These are phyloP conservation scores for Phylloporus rhodoxanthus DNA, from an alignment of 768 basidiomycete genomes.

Conservation along the genomic window DNA sequence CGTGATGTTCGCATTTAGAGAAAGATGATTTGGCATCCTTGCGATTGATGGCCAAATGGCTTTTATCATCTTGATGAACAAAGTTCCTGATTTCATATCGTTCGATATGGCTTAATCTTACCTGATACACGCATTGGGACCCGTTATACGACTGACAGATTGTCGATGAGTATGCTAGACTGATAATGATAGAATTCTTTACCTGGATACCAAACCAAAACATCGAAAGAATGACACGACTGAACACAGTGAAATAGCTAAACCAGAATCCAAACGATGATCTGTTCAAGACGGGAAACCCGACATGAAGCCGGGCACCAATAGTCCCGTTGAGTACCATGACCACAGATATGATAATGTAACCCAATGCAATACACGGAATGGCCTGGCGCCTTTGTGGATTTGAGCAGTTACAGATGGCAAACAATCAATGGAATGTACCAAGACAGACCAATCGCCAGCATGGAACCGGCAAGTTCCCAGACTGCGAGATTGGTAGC, in stretches of 20 bases:
- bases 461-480: constrained; percentile 62
- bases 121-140: constrained; percentile 70
- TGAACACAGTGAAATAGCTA: constrained; percentile 80
- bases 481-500: constrained; percentile 20
- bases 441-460: constrained; percentile 73
- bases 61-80: constrained; percentile 70
- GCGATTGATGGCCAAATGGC: constrained; percentile 78
- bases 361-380: no score
- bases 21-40: constrained; percentile 58
- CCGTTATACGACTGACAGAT: constrained; percentile 47
- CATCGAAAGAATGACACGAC: constrained; percentile 68
- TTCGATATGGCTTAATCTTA: no score
- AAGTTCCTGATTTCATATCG: no score
- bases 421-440: no score
- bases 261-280: constrained; percentile 90
- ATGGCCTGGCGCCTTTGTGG: no score
- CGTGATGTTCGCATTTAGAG: constrained; percentile 54
- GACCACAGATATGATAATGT: constrained; percentile 66
- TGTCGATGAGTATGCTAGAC: background rate
- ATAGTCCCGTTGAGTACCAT: constrained; percentile 78
- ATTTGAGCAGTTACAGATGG: no score
- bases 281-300: constrained; percentile 70
- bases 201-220: constrained; percentile 83
- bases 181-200: background rate
- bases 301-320: constrained; percentile 73